Base-by-base conservation (phyloP, 1,139 yeast species). In the Nakaseomyces delphensis region DNA sequence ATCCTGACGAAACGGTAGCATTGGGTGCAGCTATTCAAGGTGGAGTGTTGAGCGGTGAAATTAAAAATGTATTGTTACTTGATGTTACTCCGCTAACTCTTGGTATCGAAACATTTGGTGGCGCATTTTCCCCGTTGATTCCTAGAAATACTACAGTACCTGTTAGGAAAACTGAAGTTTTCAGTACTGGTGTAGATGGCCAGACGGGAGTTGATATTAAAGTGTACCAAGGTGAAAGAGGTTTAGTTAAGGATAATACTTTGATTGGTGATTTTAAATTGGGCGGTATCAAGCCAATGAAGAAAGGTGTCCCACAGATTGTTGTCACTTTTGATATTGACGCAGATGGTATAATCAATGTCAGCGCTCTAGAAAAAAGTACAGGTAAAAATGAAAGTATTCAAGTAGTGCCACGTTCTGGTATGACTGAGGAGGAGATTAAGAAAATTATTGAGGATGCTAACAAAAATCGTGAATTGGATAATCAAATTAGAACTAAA, bases 1-100 rank as follows among this genome's bases (percentile, higher is more conserved):
- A 83, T 52, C 93, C 93, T 1, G 93, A 83, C 59, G 93, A 83
- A 60, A 89, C 91, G 0, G 93, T 83, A 13, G 91, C 91, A 1
- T 60, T 83, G 36, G 93, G 93, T 45, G 93, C 93, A 4, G 91
- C 91, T 2, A 82, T 83, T 46, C 93, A 82, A 62, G 91, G 87
- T 19, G 89, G 86, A 20, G 78, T 82, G 4, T 64, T 82, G 27
- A 76, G 85, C 1, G 91, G 91, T 3, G 81, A 79, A 47, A 71
- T 71, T 16, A 77, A 74, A 55, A 77, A 83, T 57, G 91, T 83
- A n/a, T 71, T 83, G 19, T 63, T 83, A 42, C 63, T 83, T 33
- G 93, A 83, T 64, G 93, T 83, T 8, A 82, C 89, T 1, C 91
- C 93, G 11, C 67, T 83, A 49, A 79, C 89, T 3, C 65, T 83